Evolutionary conservation across 768 basidiomycete species (phyloP), one percentile per base, ranked within the genome.

Genomic region (Termitomyces sp.): DNA sequence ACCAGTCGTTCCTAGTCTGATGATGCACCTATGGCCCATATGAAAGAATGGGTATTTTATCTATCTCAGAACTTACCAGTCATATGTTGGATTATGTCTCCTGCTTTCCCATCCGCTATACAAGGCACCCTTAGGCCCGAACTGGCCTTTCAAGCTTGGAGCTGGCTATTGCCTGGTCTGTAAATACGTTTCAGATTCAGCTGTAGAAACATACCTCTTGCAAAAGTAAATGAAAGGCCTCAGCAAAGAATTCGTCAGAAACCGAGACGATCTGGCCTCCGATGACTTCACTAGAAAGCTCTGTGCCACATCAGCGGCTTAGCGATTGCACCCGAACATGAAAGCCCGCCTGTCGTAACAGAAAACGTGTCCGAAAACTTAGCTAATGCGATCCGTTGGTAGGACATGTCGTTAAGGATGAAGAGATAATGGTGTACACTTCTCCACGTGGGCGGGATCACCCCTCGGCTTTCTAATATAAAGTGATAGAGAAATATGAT

Each of bases 231-330:
- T 96, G 86, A 61, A 72, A 80, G 0, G 90, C 94, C 63, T 87
- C 83, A 10, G 92, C 94, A 66, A 99, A 99, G 78, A 98, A 99
- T 62, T 99, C 94, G 70, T 99, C 97, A 2, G 94, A 97, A 47
- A 90, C 85, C 2, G 81, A 77, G 33, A 88, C 67, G 62, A 98
- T 75, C 57, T 79, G 71, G 2, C 87, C 94, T 18, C 93, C 96
- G 13, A 98, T 75, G 0, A 87, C 85, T 18, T 86, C 87, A 60
- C 90, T 92, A 32, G 95, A 97, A 11, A 98, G 79, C 72, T 99
- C 97, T 96, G 63, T 6, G 49, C 22, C 14, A 56, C 30, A 44
- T 60, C 33, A 48, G 47, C 43, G 20, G 5, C 14, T 32, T 35
- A 22, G 3, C 13, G 11, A 40, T n/a, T 22, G 38, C 18, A 40